These are phyloP conservation scores for Xerophyta viscosa DNA, from an alignment of 106 monocot genomes.

Conservation along the genomic window DNA sequence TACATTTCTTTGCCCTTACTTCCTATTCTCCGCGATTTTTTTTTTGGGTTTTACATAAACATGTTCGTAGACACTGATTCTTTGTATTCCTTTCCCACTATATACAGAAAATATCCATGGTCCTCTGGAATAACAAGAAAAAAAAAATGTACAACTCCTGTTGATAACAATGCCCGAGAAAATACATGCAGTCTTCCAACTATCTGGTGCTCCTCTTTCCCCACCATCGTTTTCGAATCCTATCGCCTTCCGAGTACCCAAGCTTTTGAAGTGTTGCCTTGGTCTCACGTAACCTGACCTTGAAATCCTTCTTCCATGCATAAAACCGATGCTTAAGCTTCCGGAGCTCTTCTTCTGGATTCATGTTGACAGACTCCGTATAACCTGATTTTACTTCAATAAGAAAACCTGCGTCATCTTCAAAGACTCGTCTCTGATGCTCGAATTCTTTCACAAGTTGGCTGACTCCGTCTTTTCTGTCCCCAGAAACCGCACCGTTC, in stretches of 20 bases:
- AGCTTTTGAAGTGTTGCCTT: constrained; percentile 33
- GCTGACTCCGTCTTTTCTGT: constrained; percentile 5
- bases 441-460: constrained; percentile 52
- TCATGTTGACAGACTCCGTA: constrained; percentile 1
- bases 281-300: constrained; percentile 29
- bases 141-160: too few species aligned
- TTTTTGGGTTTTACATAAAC: too few species aligned
- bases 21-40: too few species aligned
- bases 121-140: too few species aligned
- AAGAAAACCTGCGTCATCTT: constrained; percentile 37
- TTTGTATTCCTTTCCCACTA: too few species aligned
- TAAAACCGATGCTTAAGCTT: constrained; percentile 47
- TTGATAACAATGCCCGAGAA: too few species aligned
- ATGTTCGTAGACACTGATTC: too few species aligned
- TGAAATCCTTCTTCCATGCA: constrained; percentile 74
- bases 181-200: too few species aligned
- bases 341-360: constrained; percentile 41
- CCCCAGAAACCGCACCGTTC: constrained; percentile 10
- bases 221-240: constrained; percentile 35
- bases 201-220: constrained; percentile 10
- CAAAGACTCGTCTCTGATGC: constrained; percentile 38
- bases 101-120: too few species aligned
- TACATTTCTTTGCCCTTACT: too few species aligned
- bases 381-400: constrained; percentile 26
- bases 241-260: constrained; percentile 24